Evolutionary conservation across 2,329 filamentous ascomycete species (phyloP).

Genomic region (Alternaria sp.): DNA sequence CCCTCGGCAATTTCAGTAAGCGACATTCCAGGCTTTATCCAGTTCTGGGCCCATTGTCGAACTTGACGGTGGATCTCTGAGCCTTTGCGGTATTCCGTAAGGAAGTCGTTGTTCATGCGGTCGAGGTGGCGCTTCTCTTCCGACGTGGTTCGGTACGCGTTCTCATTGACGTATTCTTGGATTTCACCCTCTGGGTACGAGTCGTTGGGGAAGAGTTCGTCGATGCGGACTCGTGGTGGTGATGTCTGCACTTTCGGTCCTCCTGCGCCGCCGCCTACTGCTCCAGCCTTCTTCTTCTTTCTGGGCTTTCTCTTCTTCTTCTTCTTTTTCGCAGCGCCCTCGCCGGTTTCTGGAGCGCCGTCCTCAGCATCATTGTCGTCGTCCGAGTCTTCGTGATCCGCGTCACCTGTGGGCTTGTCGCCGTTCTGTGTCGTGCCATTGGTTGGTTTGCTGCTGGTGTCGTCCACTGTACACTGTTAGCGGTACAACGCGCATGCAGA

Average conservation of each 20-base stretch:
- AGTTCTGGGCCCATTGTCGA: constrained; percentile 81
- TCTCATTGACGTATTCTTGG: constrained; percentile 79
- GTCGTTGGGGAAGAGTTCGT: constrained; percentile 75
- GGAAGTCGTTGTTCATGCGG: constrained; percentile 79
- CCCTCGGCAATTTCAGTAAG: constrained; percentile 84
- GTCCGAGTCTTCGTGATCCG: constrained; percentile 64
- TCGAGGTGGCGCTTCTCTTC: constrained; percentile 87
- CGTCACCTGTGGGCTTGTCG: constrained; percentile 55
- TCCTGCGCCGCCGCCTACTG: constrained; percentile 52
- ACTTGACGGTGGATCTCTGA: constrained; percentile 92
- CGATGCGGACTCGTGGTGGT: constrained; percentile 76
- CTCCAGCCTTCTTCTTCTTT: constrained; percentile 69
- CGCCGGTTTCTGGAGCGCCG: constrained; percentile 49
- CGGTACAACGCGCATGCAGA: neutral
- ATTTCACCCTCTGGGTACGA: constrained; percentile 81
- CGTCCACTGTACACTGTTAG: constrained; percentile 46
- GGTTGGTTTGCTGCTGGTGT: constrained; percentile 43
- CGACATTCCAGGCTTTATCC: constrained; percentile 80
- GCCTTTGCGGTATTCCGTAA: constrained; percentile 81
- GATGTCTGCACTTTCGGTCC: constrained; percentile 74
- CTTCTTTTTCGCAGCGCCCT: constrained; percentile 71
- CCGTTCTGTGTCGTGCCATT: constrained; percentile 43
- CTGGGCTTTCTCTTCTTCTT: constrained; percentile 86
- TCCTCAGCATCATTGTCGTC: constrained; percentile 63
- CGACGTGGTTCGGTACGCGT: constrained; percentile 78